Conservation (phyloP, 1,139 yeast genomes). For the Suhomyces bribrorum region DNA sequence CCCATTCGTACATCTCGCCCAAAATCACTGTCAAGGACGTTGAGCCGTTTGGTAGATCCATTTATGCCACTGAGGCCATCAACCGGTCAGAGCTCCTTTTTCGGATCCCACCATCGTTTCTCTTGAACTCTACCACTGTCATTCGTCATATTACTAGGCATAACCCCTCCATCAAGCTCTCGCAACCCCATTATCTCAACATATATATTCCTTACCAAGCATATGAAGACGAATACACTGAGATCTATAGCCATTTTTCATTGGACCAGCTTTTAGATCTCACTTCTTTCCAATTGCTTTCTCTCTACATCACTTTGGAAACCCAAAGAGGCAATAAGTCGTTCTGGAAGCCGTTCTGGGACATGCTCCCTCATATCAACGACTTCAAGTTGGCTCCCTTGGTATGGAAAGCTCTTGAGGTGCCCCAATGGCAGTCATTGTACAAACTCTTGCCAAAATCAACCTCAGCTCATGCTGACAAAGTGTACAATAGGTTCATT, state of each 20-base stretch:
- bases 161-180: slow-evolving; percentile 20
- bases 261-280: slow-evolving; percentile 33
- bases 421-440: slow-evolving; percentile 23
- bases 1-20: slow-evolving; percentile 32
- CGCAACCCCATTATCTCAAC: slow-evolving; percentile 24
- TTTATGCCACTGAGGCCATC: slow-evolving; percentile 44
- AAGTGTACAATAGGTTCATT: slow-evolving; percentile 39
- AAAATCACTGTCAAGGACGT: slow-evolving; percentile 30
- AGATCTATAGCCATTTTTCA: slow-evolving; percentile 34
- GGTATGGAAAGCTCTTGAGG: slow-evolving; percentile 46
- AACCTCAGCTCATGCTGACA: slow-evolving; percentile 32
- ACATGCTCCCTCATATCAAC: slow-evolving; percentile 51
- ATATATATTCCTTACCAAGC: slow-evolving; percentile 23
- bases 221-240: slow-evolving; percentile 22
- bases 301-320: slow-evolving; percentile 53
- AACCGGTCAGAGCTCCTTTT: slow-evolving; percentile 46
- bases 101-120: slow-evolving; percentile 57
- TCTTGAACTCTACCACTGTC: slow-evolving; percentile 63
- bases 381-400: slow-evolving; percentile 56
- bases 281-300: slow-evolving; percentile 50
- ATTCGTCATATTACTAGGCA: slow-evolving; percentile 36
- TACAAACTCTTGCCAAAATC: slow-evolving; percentile 43
- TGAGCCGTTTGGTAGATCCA: slow-evolving; percentile 61
- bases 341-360: slow-evolving; percentile 66
- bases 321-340: slow-evolving; percentile 37